Evolutionary conservation across 2,329 filamentous ascomycete species (phyloP), one percentile per base, ranked within the genome.

Genomic region (Aspergillus fijiensis): DNA sequence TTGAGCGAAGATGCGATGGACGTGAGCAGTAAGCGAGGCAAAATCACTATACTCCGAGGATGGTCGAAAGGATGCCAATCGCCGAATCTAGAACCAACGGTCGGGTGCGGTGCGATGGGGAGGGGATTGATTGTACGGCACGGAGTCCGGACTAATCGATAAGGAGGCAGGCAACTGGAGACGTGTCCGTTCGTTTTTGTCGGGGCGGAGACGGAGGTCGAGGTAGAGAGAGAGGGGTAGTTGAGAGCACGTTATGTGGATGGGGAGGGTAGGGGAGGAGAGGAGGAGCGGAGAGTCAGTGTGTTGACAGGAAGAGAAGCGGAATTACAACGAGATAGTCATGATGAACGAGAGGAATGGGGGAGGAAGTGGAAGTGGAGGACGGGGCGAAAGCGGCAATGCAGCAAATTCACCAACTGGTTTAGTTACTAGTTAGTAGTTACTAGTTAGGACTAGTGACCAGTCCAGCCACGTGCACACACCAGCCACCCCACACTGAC

Each of bases 101-200:
- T 50, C 48, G 51, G 35, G 51, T 48, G 31, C 29, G 56, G 23
- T 57, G 51, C 39, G 14, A 45, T n/a, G 39, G 39, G 39, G 39
- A 16, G 39, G 39, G 39, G 16, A 19, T 12, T 4, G 39, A 3
- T 16, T 45, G 19, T 45, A 19, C 39, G 39, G 39, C 56, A 49
- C 45, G 58, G 60, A 49, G 49, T 60, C 55, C 39, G 58, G 62
- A 58, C 60, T 68, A 71, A 71, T 74, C 70, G 72, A 74, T 74
- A 74, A 74, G 72, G 70, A 67, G 70, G 60, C 62, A 62, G 70
- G 60, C 63, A 61, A 64, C 51, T 60, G 62, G 55, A 63, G 63
- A 69, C 57, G 66, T 68, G 67, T 66, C 64, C 66, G 66, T 50
- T 67, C 57, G 64, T 62, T 60, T 60, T 45, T 4, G 39, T 45